Evolutionary conservation across 352 stramenopile species (phyloP), one percentile per base, ranked within the genome.

Genomic region (Stephanocyclus meneghinianus): DNA sequence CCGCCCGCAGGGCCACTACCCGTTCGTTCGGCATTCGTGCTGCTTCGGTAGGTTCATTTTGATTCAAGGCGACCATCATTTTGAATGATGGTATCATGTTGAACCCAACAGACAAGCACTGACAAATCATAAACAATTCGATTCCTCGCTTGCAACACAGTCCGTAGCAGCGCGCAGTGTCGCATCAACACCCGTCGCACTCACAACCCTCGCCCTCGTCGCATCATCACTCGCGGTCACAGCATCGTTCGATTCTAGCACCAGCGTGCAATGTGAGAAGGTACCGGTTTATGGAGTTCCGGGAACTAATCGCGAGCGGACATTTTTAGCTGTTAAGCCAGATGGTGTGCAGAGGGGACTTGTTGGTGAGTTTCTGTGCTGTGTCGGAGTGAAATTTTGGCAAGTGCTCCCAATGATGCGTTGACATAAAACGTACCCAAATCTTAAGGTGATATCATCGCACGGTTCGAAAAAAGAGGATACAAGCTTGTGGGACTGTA

Each of bases 311-410:
- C 90, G 95, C 72, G 95, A 98, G 86, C 91, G 95, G 75, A 98
- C 95, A 68, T 98, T 97, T 87, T 96, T 98, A 73, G 94, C 94
- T 57, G 95, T 97, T 84, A 98, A 98, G 91, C 95, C 96, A 6
- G 95, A 98, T 81, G 96, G 94, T 64, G 96, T 98, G 59, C 93
- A 98, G 89, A 92, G 96, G 64, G 95, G 93, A 40, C 89, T 98
- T 37, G 91, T 98, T 81, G 95, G 93, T 68, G 60, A 68, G 60
- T 35, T n/a, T 37, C 26, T 35, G 26, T n/a, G 13, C 21, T 63
- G 21, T 13, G 13, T 45, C 8, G 8, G 15, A 8, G 15, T 32
- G 11, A 53, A 26, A 26, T 26, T 26, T 26, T 26, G 10, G 4
- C 26, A 30, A 63, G 0, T 62, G 6, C n/a, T n/a, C 21, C 18